Base-by-base conservation (phyloP, 805 yeast species). In the Candida pini region DNA sequence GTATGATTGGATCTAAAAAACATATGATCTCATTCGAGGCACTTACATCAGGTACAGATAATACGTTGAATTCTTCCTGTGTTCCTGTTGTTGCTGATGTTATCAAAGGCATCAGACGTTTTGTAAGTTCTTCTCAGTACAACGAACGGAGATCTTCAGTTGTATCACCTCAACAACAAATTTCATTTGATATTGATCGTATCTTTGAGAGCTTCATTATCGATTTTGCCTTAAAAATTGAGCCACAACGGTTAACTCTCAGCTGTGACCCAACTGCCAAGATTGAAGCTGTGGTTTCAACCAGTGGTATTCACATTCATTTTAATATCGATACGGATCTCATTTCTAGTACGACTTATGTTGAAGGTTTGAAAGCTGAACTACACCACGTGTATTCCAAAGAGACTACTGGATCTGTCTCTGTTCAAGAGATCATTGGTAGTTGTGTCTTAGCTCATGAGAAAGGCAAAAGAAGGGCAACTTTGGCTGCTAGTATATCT, bases 241-340 rank as follows among this genome's bases (percentile, higher is more conserved):
- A 77, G 15, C 73, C 78, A 22, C 98, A 92, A 53, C 73, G 72
- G 28, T 54, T 92, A 16, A 72, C 82, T 3, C 63, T 92, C 34
- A 83, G 95, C 45, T 92, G 98, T 68, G 90, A 85, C 41, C 98
- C 98, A 1, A 80, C 80, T 13, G 97, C 97, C 0, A 87, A 85
- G 52, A 92, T 92, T 2, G 88, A 87, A 25, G 94, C 97, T 0
- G 74, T 82, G 23, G 79, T 87, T 12, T 82, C 87, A 6, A 70
- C 81, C 16, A 81, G 78, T 15, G 79, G 81, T 0, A 71, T 86
- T n/a, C 72, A 68, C 16, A 45, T 86, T 23, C 73, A 75, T 32
- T 43, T 81, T 7, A 71, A 72, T 27, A 65, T 85, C 1, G 71
- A 73, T 29, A 64, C 63, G 7, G 49, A 54, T n/a, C 60, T 62